Base-by-base conservation (phyloP, 1,284 basidiomycete species). In the Puccinia coronata region DNA sequence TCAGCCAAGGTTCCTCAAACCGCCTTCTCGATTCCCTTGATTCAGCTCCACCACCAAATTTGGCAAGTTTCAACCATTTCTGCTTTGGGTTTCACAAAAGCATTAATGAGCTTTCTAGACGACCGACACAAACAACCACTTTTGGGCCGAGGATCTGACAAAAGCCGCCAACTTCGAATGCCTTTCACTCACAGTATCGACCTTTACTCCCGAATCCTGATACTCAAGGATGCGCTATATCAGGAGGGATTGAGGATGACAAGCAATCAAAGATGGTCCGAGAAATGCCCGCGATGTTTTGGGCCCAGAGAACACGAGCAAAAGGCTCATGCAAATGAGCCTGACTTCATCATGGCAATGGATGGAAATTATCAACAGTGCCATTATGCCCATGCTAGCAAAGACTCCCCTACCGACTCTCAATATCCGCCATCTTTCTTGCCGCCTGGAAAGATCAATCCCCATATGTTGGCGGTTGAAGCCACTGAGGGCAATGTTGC, bases 41-140 rank as follows among this genome's bases (percentile, higher is more conserved):
- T 76, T 20, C 74, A 76, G 43, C 49, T 76, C 18, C 74, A 76
- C 47, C 74, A 76, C 34, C 14, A 28, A 12, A 36, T 76, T 11
- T 76, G 74, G 74, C 53, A 59, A 18, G 6, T 34, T 11, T 53
- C 53, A 0, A 14, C 28, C 31, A 57, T 55, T 18, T 57, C 71
- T 12, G 36, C 41, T 25, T 36, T 31, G 0, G 28, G 25, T 25
- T 73, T 73, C 25, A 23, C 57, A 49, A 73, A 51, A 36, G 71
- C 1, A 3, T 39, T 73, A 8, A 3, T 39, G 6, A 2, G 2
- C 1, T 51, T 72, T 51, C 9, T 57, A 0, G 36, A 51, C 23
- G 4, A 0, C 8, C 67, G 67, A 23, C 31, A 25, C 31, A n/a
- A 49, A 2, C 25, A 47, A 3, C 2, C 14, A n/a, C 18, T 49